These are phyloP conservation scores for Rhizopus delemar DNA, from an alignment of 371 early-diverging fungal genomes.

Conservation along the genomic window DNA sequence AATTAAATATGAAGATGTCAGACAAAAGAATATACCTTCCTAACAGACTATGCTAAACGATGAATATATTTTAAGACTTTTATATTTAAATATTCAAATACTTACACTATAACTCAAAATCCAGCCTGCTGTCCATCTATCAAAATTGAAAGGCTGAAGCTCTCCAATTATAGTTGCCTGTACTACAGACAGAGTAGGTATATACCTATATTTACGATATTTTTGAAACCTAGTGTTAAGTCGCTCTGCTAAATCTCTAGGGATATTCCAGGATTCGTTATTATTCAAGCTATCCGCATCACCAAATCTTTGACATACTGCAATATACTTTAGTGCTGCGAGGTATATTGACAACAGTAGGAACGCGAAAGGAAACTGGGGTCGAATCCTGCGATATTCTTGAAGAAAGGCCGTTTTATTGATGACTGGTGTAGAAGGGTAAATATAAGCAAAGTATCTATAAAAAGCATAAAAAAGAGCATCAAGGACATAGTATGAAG, in stretches of 20 bases:
- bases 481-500: not conserved
- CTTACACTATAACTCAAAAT: constrained; percentile 34
- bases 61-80: not conserved
- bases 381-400: constrained; percentile 26
- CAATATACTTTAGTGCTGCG: constrained; percentile 20
- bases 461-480: not conserved
- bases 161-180: constrained; percentile 40
- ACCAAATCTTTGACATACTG: constrained; percentile 13
- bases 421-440: constrained; percentile 23
- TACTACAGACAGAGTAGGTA: constrained; percentile 30
- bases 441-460: constrained; percentile 31
- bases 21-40: constrained; percentile 22
- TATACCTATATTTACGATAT: constrained; percentile 9
- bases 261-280: constrained; percentile 10
- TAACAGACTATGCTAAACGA: constrained; percentile 19
- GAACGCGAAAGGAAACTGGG: constrained; percentile 12
- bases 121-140: constrained; percentile 27
- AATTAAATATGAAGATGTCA: not conserved
- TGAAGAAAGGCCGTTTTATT: constrained; percentile 26
- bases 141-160: constrained; percentile 34
- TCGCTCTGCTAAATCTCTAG: constrained; percentile 2
- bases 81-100: not conserved
- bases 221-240: constrained; percentile 10
- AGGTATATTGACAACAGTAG: constrained; percentile 26
- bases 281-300: constrained; percentile 9